Percentiles rank a stretch among this genome's conserved stretches.
Evolutionary conservation across 208 protist species (phyloP).

Genomic region (Leishmania gerbilli): DNA sequence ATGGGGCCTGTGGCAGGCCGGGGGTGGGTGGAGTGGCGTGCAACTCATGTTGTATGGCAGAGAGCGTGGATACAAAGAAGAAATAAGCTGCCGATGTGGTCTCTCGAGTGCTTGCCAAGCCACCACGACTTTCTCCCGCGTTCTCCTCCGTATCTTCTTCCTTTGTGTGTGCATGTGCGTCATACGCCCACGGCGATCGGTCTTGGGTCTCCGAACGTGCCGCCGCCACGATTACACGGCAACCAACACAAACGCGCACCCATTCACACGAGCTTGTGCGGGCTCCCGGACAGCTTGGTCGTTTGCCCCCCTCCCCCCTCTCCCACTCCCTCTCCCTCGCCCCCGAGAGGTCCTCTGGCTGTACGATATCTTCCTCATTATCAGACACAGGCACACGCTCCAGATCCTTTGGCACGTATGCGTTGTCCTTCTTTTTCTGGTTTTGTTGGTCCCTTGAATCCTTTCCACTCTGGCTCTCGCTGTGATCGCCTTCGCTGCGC

Average conservation of each 20-base stretch:
- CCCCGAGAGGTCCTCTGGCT: background rate
- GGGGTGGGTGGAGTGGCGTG: background rate
- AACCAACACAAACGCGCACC: background rate
- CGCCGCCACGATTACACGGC: background rate
- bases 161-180: background rate
- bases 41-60: background rate
- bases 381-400: background rate
- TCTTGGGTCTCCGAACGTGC: background rate
- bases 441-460: background rate
- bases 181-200: background rate
- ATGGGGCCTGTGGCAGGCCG: background rate
- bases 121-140: background rate
- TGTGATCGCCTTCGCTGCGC: background rate
- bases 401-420: background rate
- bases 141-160: background rate
- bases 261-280: background rate
- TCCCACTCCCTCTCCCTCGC: too few species aligned
- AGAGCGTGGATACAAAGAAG: too few species aligned
- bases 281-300: background rate
- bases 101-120: background rate
- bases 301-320: background rate
- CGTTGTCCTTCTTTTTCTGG: background rate
- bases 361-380: background rate
- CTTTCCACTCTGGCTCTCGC: background rate
- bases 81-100: background rate